These are phyloP conservation scores for Wolfiporia cocos DNA, from an alignment of 1,284 basidiomycete genomes.

Conservation along the genomic window DNA sequence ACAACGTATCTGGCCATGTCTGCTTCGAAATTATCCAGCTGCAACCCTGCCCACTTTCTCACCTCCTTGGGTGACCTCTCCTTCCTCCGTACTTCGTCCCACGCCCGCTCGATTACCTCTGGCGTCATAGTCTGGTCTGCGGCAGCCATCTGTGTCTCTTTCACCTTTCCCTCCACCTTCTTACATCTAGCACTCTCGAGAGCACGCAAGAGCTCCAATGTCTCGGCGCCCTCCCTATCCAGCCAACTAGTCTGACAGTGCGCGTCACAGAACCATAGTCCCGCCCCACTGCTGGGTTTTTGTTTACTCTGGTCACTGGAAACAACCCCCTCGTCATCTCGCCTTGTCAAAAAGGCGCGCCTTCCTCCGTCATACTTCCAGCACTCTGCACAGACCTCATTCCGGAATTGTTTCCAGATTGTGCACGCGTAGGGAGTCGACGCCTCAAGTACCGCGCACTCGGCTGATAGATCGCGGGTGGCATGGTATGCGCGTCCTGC, in stretches of 20 bases:
- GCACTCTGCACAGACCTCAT: constrained; percentile 59
- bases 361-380: constrained; percentile 50
- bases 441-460: constrained; percentile 16
- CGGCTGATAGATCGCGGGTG: constrained; percentile 13
- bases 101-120: constrained; percentile 16
- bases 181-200: constrained; percentile 29
- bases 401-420: constrained; percentile 40
- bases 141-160: constrained; percentile 8
- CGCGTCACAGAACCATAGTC: constrained; percentile 50
- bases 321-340: constrained; percentile 18
- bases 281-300: constrained; percentile 18
- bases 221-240: constrained; percentile 25
- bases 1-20: constrained; percentile 27
- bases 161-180: constrained; percentile 21
- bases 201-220: constrained; percentile 22
- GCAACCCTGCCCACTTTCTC: constrained; percentile 19
- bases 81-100: constrained; percentile 15
- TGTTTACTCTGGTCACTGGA: neutral
- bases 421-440: constrained; percentile 24
- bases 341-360: constrained; percentile 21
- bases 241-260: constrained; percentile 41
- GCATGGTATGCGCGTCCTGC: constrained; percentile 24
- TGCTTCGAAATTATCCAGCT: constrained; percentile 26
- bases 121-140: constrained; percentile 10
- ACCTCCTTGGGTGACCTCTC: constrained; percentile 18